Evolutionary conservation across 2,329 filamentous ascomycete genomes (phyloP), one percentile per base, ranked within the genome.

Genomic region (Hymenoscyphus occultus): DNA sequence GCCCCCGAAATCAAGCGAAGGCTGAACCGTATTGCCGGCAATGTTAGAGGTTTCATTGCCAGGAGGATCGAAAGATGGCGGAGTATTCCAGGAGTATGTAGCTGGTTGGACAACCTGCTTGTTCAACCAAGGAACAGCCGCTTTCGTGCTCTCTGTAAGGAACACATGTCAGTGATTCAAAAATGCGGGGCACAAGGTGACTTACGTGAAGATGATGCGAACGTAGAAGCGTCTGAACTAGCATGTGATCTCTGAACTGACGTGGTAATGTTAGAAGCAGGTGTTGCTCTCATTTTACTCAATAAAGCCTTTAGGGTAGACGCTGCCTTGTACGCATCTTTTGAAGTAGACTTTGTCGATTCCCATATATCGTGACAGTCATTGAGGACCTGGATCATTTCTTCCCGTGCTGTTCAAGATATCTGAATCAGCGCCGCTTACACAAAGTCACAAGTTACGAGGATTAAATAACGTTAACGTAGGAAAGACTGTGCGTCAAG

Each of bases 301-400:
- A 72, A 31, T 67, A 72, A 71, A 1, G 62, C 51, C 39, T 62
- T 68, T 35, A 73, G 35, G 3, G 66, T 67, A 14, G 62, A 67
- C 3, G 67, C 64, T 39, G 70, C 71, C 58, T 69, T 72, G 2
- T 62, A 42, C 6, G 68, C 69, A n/a, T 73, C 72, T 40, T 63
- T 66, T 10, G 68, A 71, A 5, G 57, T 40, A 9, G 56, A 10
- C 9, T 66, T 68, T 9, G 56, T 32, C 9, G 66, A 56, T 16
- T 67, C 60, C 69, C 69, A 73, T n/a, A 73, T 69, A 6, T 64
- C n/a, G 35, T 69, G 67, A 13, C 67, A 69, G 9, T 60, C 64
- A 31, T 68, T 56, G 6, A 73, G 54, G 10, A 66, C 62, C 16
- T 66, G 32, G 2, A 69, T 45, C 64, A 73, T 68, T 12, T 71